A percentile compares a stretch with the other conserved stretches of the same genome.
Evolutionary conservation across 805 yeast species (phyloP).

Genomic region (Metschnikowia koreensis): DNA sequence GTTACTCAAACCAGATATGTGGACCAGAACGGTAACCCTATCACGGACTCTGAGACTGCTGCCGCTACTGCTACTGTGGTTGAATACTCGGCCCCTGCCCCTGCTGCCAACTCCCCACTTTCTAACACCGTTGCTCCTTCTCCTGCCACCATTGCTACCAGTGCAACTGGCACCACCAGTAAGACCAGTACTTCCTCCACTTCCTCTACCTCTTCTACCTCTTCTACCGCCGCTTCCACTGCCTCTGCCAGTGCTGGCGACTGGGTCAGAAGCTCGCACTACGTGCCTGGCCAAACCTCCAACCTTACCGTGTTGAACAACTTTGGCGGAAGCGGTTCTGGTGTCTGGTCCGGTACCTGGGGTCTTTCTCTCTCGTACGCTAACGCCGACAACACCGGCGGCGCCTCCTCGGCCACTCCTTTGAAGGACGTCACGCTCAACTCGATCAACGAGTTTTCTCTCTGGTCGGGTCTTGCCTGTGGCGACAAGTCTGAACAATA

Average conservation of each 20-base stretch:
- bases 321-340: conserved; percentile 86
- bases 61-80: conserved; percentile 6
- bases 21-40: conserved; percentile 53
- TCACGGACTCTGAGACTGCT: conserved; percentile 17
- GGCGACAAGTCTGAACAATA: conserved; percentile 29
- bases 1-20: conserved; percentile 80
- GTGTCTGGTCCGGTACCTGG: conserved; percentile 80
- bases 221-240: conserved; percentile 37
- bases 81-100: not conserved
- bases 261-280: conserved; percentile 76
- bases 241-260: conserved; percentile 18
- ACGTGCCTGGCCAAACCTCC: conserved; percentile 62
- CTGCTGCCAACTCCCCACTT: not conserved
- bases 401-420: conserved; percentile 66
- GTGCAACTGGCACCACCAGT: conserved; percentile 11
- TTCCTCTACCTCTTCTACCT: conserved; percentile 29
- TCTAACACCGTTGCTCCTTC: conserved; percentile 1
- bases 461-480: conserved; percentile 74
- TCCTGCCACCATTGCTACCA: not conserved
- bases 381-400: conserved; percentile 72
- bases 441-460: conserved; percentile 77
- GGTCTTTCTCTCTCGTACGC: conserved; percentile 92
- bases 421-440: conserved; percentile 65
- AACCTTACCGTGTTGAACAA: conserved; percentile 84
- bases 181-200: conserved; percentile 28